Percentiles rank a stretch among this genome's conserved stretches.
Conservation (phyloP, 1,284 basidiomycete species). For the Cutaneotrichosporon sp. region DNA sequence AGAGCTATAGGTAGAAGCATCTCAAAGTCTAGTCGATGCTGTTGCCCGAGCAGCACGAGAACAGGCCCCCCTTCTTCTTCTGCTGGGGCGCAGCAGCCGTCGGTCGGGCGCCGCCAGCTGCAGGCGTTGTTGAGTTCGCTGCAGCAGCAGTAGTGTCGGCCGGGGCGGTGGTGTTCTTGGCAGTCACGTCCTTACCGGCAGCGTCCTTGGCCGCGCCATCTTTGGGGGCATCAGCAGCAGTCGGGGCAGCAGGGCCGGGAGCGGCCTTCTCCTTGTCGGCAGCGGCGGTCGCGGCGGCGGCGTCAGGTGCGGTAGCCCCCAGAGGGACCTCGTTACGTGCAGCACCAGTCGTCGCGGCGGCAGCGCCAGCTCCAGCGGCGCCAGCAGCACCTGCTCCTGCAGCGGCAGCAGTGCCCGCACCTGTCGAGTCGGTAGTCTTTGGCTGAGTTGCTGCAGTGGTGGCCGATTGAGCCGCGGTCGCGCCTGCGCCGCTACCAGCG, state of each 20-base stretch:
- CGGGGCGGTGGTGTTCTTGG: neutral
- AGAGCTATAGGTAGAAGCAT: neutral
- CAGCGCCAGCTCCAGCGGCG: constrained; percentile 1
- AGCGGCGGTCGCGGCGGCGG: neutral
- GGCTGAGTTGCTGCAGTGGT: neutral
- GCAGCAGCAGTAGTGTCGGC: neutral
- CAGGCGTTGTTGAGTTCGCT: neutral
- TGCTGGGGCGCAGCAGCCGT: constrained; percentile 11
- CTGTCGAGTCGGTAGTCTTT: neutral
- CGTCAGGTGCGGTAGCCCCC: neutral
- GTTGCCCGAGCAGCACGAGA: constrained; percentile 36
- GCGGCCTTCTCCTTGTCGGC: neutral
- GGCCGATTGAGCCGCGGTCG: neutral
- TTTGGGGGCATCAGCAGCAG: neutral
- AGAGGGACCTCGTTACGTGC: neutral
- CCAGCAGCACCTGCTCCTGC: neutral
- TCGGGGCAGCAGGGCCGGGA: neutral
- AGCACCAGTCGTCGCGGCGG: neutral
- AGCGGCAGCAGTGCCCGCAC: neutral
- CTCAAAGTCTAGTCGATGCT: neutral
- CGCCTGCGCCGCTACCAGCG: neutral
- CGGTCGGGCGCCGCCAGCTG: constrained; percentile 5
- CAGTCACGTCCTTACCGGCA: too few species aligned
- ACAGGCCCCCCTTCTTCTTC: constrained; percentile 39
- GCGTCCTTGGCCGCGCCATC: neutral